These are phyloP conservation scores for Taxillus chinensis DNA, from an alignment of 164 flowering plant species.

Conservation along the genomic window DNA sequence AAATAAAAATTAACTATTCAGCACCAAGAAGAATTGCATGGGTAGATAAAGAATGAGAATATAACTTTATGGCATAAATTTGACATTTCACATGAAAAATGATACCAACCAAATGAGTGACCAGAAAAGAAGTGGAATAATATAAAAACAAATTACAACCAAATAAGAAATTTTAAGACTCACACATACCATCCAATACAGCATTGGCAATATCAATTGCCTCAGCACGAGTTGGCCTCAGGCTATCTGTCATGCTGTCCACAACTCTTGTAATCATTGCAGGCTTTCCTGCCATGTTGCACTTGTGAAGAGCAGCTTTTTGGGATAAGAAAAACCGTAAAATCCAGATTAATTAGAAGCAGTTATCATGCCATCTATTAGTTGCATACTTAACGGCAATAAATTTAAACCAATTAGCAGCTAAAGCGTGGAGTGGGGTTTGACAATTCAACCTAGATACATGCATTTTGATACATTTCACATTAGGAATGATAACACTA, in stretches of 20 bases:
- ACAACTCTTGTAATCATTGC: conserved; percentile 90
- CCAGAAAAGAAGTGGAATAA: too few relatives aligned
- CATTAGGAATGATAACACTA: too few relatives aligned
- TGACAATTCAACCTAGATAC: too few relatives aligned
- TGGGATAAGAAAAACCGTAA: conserved; percentile 80
- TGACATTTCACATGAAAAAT: too few relatives aligned
- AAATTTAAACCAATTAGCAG: too few relatives aligned
- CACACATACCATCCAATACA: conserved; percentile 58
- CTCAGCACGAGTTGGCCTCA: conserved; percentile 94
- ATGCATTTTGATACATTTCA: too few relatives aligned
- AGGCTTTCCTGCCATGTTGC: conserved; percentile 93
- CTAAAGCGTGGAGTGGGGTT: too few relatives aligned
- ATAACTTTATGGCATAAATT: too few relatives aligned
- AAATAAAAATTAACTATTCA: conserved; percentile 15
- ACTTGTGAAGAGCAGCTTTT: conserved; percentile 76
- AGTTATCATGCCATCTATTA: background rate
- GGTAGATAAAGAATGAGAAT: conserved; percentile 2
- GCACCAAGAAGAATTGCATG: conserved; percentile 92
- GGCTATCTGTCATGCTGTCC: conserved; percentile 89
- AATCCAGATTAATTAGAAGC: conserved; percentile 3
- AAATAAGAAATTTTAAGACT: background rate
- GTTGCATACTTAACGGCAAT: too few relatives aligned
- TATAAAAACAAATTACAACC: too few relatives aligned
- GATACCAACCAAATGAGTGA: too few relatives aligned
- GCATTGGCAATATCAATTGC: conserved; percentile 93